These are phyloP conservation scores for Lepidium sativum DNA, from an alignment of 345 rosid genomes.

Conservation along the genomic window DNA sequence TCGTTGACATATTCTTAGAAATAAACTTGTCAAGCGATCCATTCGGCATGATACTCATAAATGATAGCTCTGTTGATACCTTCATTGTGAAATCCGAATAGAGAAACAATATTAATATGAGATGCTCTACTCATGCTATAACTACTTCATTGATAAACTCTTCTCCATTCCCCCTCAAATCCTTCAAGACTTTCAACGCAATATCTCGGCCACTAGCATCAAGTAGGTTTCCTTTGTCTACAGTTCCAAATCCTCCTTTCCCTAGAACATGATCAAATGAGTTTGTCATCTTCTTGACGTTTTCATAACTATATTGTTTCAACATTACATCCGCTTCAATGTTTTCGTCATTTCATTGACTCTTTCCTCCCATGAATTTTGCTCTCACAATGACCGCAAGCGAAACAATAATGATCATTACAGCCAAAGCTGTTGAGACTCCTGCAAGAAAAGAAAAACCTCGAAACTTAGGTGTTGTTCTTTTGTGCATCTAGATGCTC, in stretches of 20 bases:
- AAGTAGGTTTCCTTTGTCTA: slow-evolving; percentile 18
- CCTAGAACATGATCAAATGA: slow-evolving; percentile 31
- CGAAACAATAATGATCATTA: neutral
- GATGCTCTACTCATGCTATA: slow-evolving; percentile 46
- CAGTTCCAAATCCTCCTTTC: slow-evolving; percentile 32
- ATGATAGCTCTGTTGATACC: slow-evolving; percentile 26
- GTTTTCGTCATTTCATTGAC: neutral
- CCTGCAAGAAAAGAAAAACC: neutral
- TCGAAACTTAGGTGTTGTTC: neutral
- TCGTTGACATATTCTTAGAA: too few relatives aligned
- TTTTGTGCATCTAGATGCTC: too few relatives aligned
- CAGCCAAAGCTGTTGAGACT: neutral
- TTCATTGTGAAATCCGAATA: slow-evolving; percentile 21
- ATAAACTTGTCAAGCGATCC: slow-evolving; percentile 39
- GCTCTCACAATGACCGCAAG: neutral
- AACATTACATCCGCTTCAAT: slow-evolving; percentile 19
- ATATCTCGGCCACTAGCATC: slow-evolving; percentile 23
- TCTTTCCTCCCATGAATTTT: neutral
- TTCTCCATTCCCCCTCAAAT: slow-evolving; percentile 30
- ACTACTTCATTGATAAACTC: slow-evolving; percentile 41
- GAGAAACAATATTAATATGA: slow-evolving; percentile 37
- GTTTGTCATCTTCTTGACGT: slow-evolving; percentile 27
- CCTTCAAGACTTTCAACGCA: slow-evolving; percentile 32
- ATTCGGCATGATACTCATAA: slow-evolving; percentile 36
- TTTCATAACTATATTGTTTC: slow-evolving; percentile 21